Evolutionary conservation across 805 yeast genomes (phyloP).

Genomic region (Candida caryicola): DNA sequence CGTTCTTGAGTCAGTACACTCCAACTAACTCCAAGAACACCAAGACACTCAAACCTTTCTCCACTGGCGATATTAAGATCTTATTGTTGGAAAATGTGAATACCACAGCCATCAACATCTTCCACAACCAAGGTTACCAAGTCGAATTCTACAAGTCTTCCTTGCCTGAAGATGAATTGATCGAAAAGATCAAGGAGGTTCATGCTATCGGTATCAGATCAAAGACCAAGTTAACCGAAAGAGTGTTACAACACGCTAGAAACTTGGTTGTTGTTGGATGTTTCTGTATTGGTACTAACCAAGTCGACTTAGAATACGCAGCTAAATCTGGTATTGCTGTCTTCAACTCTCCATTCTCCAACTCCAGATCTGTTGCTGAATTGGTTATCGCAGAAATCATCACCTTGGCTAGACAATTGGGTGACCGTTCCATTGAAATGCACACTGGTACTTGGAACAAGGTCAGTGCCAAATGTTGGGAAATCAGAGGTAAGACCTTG

Average conservation of each 20-base stretch:
- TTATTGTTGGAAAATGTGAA: conserved; percentile 90
- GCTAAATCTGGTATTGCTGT: conserved; percentile 93
- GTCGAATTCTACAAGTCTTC: conserved; percentile 91
- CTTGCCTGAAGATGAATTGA: conserved; percentile 86
- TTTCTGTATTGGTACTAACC: conserved; percentile 99
- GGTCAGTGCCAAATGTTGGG: conserved; percentile 95
- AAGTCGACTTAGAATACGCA: conserved; percentile 89
- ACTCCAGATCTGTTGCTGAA: conserved; percentile 98
- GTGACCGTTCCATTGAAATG: conserved; percentile 93
- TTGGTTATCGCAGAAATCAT: conserved; percentile 93
- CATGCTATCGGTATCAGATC: conserved; percentile 99
- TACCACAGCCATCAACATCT: conserved; percentile 83
- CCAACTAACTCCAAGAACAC: conserved; percentile 48
- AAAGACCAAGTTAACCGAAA: conserved; percentile 83
- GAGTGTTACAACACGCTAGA: conserved; percentile 78
- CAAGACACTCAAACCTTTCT: conserved; percentile 87
- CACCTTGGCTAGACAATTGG: conserved; percentile 90
- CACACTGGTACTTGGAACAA: conserved; percentile 98
- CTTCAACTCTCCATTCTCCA: conserved; percentile 97
- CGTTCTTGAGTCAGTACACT: conserved; percentile 57
- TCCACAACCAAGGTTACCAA: conserved; percentile 90
- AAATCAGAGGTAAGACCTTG: conserved; percentile 95
- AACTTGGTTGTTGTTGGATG: conserved; percentile 91
- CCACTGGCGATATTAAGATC: conserved; percentile 92
- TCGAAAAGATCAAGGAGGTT: conserved; percentile 87